phyloP scores from a whole-genome alignment of 768 basidiomycete genomes.

The Mycena albidolilacea region DNA sequence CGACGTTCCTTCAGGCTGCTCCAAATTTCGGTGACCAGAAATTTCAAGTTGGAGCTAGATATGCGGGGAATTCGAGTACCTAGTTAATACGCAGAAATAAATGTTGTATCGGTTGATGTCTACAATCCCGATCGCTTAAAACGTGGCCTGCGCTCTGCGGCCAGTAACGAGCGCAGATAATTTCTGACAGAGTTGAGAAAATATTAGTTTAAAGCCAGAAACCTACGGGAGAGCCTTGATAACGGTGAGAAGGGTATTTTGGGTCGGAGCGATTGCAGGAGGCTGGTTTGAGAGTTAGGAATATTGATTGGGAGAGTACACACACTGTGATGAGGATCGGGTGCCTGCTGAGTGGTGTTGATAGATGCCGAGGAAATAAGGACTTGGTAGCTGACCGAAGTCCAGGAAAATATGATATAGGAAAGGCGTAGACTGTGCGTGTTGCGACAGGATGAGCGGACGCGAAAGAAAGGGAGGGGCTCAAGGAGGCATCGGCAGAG shows the following conservation, averaged over 20 bases:
- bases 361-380: background rate
- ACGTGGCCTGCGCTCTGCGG: background rate
- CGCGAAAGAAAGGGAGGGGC: constrained; percentile 16
- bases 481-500: background rate
- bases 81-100: background rate
- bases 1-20: background rate
- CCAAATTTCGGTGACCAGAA: background rate
- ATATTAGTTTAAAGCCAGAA: background rate
- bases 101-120: background rate
- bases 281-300: background rate
- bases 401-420: constrained; percentile 16
- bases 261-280: constrained; percentile 1
- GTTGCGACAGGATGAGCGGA: constrained; percentile 20
- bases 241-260: background rate
- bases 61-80: background rate
- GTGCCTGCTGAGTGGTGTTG: background rate
- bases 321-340: background rate
- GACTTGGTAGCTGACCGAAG: constrained; percentile 3
- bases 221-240: background rate
- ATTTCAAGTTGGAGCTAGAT: too few species aligned
- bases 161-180: constrained; percentile 5
- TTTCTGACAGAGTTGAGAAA: constrained; percentile 1
- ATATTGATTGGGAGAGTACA: background rate
- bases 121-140: background rate
- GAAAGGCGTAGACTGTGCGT: constrained; percentile 5